Evolutionary conservation across 345 rosid genomes (phyloP).

Genomic region (Capsella bursapastoris): DNA sequence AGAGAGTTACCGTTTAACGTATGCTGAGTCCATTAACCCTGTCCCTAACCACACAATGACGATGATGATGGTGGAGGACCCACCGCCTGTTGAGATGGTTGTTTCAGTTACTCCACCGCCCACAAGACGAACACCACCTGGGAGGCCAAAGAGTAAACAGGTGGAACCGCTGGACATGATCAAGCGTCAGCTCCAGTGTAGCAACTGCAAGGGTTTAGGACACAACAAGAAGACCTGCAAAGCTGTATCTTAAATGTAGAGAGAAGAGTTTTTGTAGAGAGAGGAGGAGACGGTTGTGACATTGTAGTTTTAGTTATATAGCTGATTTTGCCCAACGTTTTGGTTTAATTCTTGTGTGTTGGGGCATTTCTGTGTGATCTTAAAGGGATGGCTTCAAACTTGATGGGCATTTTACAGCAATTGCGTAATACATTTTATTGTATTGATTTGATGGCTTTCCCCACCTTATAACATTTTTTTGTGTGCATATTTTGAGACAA

Average conservation of each 20-base stretch:
- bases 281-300: neutral
- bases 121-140: slow-evolving; percentile 72
- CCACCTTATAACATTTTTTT: neutral
- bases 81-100: slow-evolving; percentile 38
- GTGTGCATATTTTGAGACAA: neutral
- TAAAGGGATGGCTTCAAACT: neutral
- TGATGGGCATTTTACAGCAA: neutral
- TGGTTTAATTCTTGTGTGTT: slow-evolving; percentile 19
- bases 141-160: slow-evolving; percentile 75
- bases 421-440: neutral
- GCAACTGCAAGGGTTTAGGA: slow-evolving; percentile 95
- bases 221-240: slow-evolving; percentile 94
- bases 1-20: slow-evolving; percentile 57
- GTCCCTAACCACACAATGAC: slow-evolving; percentile 61
- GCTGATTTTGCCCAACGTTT: slow-evolving; percentile 21
- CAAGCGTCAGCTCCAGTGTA: slow-evolving; percentile 89
- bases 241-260: slow-evolving; percentile 38
- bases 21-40: slow-evolving; percentile 75
- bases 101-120: slow-evolving; percentile 87
- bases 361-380: slow-evolving; percentile 3
- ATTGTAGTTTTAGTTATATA: slow-evolving; percentile 23
- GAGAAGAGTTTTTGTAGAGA: slow-evolving; percentile 9
- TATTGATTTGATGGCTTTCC: neutral
- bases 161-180: slow-evolving; percentile 62
- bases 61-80: slow-evolving; percentile 46